Conservation (phyloP, 2,329 filamentous ascomycete genomes). For the Fusarium poae region DNA sequence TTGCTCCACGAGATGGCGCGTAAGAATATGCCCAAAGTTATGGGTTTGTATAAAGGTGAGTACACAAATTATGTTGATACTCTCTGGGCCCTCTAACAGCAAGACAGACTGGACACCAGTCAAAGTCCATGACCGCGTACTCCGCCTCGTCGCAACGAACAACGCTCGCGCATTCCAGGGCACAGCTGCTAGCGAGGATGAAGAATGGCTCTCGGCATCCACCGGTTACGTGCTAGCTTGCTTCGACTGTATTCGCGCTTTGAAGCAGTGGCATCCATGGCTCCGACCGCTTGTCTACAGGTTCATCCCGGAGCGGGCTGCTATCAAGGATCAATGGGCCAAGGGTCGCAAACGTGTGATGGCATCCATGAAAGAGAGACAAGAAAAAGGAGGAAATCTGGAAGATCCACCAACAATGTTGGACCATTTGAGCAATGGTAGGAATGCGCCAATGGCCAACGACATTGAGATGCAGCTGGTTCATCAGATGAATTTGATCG, state of each 20-base stretch:
- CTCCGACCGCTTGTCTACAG: conserved; percentile 17
- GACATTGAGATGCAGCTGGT: conserved; percentile 20
- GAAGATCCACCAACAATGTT: conserved; percentile 12
- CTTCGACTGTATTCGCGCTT: conserved; percentile 27
- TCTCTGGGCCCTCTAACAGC: accelerated
- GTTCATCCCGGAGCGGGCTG: conserved; percentile 17
- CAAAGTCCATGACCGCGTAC: conserved; percentile 14
- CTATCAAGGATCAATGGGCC: conserved; percentile 24
- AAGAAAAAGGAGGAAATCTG: background rate
- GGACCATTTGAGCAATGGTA: conserved; percentile 19
- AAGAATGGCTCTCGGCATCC: conserved; percentile 15
- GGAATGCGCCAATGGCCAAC: conserved; percentile 2
- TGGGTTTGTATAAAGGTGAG: conserved; percentile 5
- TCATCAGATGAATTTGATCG: conserved; percentile 28
- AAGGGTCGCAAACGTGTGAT: conserved; percentile 15
- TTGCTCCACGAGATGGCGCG: conserved; percentile 12
- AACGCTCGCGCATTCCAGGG: conserved; percentile 28
- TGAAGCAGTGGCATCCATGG: conserved; percentile 28
- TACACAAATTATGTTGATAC: accelerated
- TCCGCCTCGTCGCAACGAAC: conserved; percentile 19
- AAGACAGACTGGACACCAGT: conserved; percentile 15
- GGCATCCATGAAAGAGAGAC: conserved; percentile 5
- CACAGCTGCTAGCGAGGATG: conserved; percentile 17
- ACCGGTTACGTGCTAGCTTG: conserved; percentile 21
- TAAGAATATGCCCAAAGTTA: conserved; percentile 7